Evolutionary conservation across 2,329 filamentous ascomycete genomes (phyloP).

Genomic region (Cryphonectria japonica): DNA sequence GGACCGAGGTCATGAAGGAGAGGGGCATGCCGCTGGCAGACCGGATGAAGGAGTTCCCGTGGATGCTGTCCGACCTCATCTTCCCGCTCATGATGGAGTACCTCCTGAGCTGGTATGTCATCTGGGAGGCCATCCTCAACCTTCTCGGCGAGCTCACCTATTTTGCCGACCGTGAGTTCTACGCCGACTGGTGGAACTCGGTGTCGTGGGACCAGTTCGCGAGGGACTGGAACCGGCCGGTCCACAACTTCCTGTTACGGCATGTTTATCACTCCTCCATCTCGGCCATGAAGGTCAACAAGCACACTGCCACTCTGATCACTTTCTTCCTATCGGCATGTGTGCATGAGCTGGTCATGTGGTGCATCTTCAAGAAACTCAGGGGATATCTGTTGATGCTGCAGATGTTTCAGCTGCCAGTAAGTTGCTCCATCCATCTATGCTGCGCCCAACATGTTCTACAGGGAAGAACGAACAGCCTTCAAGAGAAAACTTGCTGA

Average conservation of each 20-base stretch:
- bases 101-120: conserved; percentile 77
- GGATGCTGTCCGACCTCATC: conserved; percentile 73
- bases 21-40: conserved; percentile 61
- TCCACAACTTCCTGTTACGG: conserved; percentile 76
- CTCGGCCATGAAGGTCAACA: conserved; percentile 71
- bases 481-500: no score
- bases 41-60: conserved; percentile 71
- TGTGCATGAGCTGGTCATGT: conserved; percentile 79
- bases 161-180: conserved; percentile 78
- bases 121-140: conserved; percentile 78
- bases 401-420: conserved; percentile 75
- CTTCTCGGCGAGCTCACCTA: conserved; percentile 75
- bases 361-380: conserved; percentile 78
- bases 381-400: conserved; percentile 73
- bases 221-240: conserved; percentile 78
- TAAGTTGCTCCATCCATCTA: conserved; percentile 36
- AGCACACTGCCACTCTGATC: conserved; percentile 72
- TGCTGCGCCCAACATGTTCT: neutral
- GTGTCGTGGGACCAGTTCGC: conserved; percentile 77
- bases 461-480: no score
- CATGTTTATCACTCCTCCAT: conserved; percentile 82
- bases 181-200: conserved; percentile 67
- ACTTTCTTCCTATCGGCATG: conserved; percentile 75
- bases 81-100: conserved; percentile 83
- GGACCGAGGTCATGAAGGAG: conserved; percentile 70